These are phyloP conservation scores for Umbelopsis vinacea DNA, from an alignment of 192 early-diverging fungal species.

Conservation along the genomic window DNA sequence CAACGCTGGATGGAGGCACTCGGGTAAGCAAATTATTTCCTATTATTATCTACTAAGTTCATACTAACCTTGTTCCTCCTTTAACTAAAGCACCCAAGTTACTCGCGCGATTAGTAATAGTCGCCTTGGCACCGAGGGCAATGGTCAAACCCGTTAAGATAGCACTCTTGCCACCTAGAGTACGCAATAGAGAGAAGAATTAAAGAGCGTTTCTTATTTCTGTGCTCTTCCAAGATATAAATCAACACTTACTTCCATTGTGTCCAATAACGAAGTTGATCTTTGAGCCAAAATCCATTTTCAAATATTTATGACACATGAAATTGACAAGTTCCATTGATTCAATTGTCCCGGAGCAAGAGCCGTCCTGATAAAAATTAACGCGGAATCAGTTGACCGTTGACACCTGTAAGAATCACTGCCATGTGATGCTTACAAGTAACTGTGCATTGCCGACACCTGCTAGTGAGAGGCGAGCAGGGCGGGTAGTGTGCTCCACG, in stretches of 20 bases:
- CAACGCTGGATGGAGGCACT: conserved; percentile 45
- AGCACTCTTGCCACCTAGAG: conserved; percentile 89
- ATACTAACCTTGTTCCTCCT: conserved; percentile 66
- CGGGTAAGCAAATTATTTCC: no score
- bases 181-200: background rate
- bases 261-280: conserved; percentile 98
- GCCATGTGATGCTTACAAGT: background rate
- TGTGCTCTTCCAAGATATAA: background rate
- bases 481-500: background rate
- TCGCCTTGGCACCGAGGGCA: conserved; percentile 91
- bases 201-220: background rate
- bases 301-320: conserved; percentile 91
- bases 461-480: conserved; percentile 9
- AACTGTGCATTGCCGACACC: background rate
- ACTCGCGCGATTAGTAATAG: conserved; percentile 81
- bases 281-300: conserved; percentile 78
- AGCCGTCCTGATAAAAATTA: conserved; percentile 37
- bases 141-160: conserved; percentile 90
- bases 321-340: conserved; percentile 85
- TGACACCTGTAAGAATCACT: background rate
- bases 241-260: conserved; percentile 76
- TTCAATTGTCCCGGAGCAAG: conserved; percentile 80
- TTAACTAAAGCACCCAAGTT: conserved; percentile 80
- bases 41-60: no score
- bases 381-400: background rate